Base-by-base conservation (phyloP, 2,329 filamentous ascomycete genomes). In the Penicillium concentricum region DNA sequence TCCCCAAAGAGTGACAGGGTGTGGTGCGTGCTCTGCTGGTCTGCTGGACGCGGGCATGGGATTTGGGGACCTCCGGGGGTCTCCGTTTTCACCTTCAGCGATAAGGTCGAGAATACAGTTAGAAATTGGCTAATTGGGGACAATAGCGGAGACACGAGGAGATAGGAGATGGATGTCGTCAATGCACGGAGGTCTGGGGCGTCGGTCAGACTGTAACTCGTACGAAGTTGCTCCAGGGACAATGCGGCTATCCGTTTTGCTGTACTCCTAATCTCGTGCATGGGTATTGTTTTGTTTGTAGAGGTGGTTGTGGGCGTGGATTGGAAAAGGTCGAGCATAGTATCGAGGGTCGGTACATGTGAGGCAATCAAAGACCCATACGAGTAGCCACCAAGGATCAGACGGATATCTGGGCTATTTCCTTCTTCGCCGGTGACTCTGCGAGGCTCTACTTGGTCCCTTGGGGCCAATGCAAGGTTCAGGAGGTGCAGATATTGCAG, bases 291-390 rank as follows among this genome's bases (percentile, higher is more conserved):
- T 0, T 85, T 86, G 38, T 81, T 84, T 45, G 62, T 41, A n/a
- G 44, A 24, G 15, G 71, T 66, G 3, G 74, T 62, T 0, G 50
- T 35, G 35, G 34, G 12, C 20, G 85, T 82, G 0, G 75, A 71
- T 8, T 75, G 69, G 63, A 94, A 91, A 1, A 82, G 74, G 1
- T 79, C 72, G 24, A 91, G 74, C 28, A 95, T 84, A 0, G 79
- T 73, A 12, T 78, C 71, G 35, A 87, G 59, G 9, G 71, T 61
- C 0, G 91, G 90, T 0, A 96, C 81, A 56, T 88, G 85, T 0
- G 84, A 86, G 2, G 91, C 86, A 38, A 97, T 84, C 68, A 96
- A 83, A 5, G 91, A 90, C 42, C 94, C 94, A 72, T 97, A 97
- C 0, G 92, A 96, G 72, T 97, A 97, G 13, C 92, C 92, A 2